Base-by-base conservation (phyloP, 768 basidiomycete genomes). In the Panellus pusillus region DNA sequence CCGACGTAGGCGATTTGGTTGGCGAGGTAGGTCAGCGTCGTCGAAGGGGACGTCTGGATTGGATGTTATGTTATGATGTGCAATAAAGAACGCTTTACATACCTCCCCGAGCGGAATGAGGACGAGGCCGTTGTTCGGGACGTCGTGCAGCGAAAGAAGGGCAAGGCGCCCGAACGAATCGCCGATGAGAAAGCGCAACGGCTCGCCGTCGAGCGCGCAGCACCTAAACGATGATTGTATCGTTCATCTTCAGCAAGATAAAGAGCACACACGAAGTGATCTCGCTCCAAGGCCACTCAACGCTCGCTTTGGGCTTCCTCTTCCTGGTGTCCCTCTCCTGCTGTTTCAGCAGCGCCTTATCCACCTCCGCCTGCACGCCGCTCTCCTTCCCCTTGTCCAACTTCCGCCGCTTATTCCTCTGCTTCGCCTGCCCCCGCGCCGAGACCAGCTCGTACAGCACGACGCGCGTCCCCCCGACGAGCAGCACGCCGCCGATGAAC, bases 251-350 rank as follows among this genome's bases (percentile, higher is more conserved):
- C 24, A 28, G 13, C 50, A 27, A 43, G n/a, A 32, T 13, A 47
- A 32, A 18, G 11, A 19, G 28, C 4, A 71, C 84, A 61, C 65
- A 92, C 90, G 86, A 82, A 56, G 81, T 75, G 37, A 92, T 74
- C 55, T 84, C 81, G 53, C 77, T 80, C 83, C 87, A 91, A 8
- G 88, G 88, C 91, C 90, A 91, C 13, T 82, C 79, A 14, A 90
- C 75, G 32, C 66, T 64, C 0, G 80, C 81, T 35, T 72, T 76
- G 0, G 84, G 70, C 54, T 82, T 89, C 54, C 80, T 72, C 59
- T 74, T 79, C 67, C 72, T 77, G 18, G 65, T 71, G 53, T 83
- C 83, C 44, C 77, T 70, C 54, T 81, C 83, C 35, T 71, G 71
- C 58, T 87, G 83, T 60, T 86, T 86, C 49, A 77, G 73, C 54